Percentiles rank a stretch among this genome's conserved stretches.
Evolutionary conservation across 2,329 filamentous ascomycete species (phyloP).

Genomic region (Venturia carpophila): DNA sequence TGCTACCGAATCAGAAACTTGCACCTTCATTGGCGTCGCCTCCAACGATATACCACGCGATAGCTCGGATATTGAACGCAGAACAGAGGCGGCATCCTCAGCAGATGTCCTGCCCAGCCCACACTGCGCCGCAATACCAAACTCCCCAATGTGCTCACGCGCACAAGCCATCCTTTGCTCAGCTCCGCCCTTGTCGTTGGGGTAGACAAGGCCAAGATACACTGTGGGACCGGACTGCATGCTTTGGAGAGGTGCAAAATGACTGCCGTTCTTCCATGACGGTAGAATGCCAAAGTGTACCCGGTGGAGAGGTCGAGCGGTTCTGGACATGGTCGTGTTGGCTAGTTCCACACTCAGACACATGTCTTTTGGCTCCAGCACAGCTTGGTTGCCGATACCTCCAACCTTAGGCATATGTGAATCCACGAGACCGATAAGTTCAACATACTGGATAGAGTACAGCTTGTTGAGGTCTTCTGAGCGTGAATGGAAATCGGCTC

Average conservation of each 20-base stretch:
- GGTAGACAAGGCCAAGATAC: conserved; percentile 35
- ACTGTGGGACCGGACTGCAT: conserved; percentile 20
- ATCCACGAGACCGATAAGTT: neutral
- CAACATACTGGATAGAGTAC: neutral
- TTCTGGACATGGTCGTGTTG: conserved; percentile 1
- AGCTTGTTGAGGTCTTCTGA: neutral
- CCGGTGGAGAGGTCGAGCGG: neutral
- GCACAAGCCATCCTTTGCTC: conserved; percentile 10
- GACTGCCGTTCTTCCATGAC: conserved; percentile 25
- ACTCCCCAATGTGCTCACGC: conserved; percentile 21
- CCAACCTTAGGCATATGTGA: neutral
- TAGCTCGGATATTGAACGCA: conserved; percentile 20
- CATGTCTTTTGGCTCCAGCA: neutral
- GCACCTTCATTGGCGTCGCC: neutral
- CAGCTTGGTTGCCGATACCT: neutral
- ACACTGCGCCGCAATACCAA: conserved; percentile 38
- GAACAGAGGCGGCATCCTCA: conserved; percentile 26
- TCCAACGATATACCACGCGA: neutral
- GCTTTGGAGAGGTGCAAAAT: conserved; percentile 35
- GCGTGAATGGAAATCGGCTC: neutral
- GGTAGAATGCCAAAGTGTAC: neutral
- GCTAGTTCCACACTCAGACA: neutral
- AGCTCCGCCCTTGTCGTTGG: conserved; percentile 29
- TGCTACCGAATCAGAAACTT: neutral
- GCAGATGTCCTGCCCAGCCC: conserved; percentile 32